These are phyloP conservation scores for Xylaria longipes DNA, from an alignment of 495 filamentous ascomycete genomes.

Conservation along the genomic window DNA sequence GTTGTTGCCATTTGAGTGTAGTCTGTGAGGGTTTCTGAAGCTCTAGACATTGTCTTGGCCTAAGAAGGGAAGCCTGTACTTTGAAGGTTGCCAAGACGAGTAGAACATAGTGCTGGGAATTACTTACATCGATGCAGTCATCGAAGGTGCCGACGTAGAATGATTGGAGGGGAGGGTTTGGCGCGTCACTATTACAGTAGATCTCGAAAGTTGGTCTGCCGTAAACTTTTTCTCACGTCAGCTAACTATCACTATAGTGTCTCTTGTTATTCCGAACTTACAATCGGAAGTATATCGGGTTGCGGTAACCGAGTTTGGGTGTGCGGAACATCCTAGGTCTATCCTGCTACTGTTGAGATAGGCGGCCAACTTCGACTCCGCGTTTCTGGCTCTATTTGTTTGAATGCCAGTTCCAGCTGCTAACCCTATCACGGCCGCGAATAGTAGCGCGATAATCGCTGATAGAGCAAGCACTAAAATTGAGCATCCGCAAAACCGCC, in stretches of 20 bases:
- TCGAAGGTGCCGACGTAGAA: constrained; percentile 50
- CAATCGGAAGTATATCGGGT: constrained; percentile 37
- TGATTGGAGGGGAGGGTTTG: constrained; percentile 37
- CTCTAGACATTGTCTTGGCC: neutral
- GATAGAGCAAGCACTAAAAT: constrained; percentile 50
- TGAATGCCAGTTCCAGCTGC: constrained; percentile 52
- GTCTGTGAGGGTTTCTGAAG: neutral
- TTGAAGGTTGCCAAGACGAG: neutral
- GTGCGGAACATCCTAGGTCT: constrained; percentile 46
- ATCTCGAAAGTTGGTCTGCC: constrained; percentile 42
- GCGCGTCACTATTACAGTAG: constrained; percentile 49
- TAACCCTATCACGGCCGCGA: constrained; percentile 51
- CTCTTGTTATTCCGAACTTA: constrained; percentile 29
- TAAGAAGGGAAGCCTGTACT: neutral
- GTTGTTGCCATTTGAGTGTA: neutral
- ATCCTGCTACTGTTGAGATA: constrained; percentile 31
- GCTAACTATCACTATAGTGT: neutral
- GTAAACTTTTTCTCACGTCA: constrained; percentile 39
- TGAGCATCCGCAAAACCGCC: constrained; percentile 44
- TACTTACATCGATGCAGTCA: constrained; percentile 51
- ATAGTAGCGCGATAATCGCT: constrained; percentile 47
- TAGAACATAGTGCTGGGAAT: neutral
- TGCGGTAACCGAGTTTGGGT: constrained; percentile 38
- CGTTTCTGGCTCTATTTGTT: constrained; percentile 47
- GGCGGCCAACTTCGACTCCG: constrained; percentile 38